Conservation (phyloP, 352 stramenopile genomes). For the Nothophytophthora sp. region DNA sequence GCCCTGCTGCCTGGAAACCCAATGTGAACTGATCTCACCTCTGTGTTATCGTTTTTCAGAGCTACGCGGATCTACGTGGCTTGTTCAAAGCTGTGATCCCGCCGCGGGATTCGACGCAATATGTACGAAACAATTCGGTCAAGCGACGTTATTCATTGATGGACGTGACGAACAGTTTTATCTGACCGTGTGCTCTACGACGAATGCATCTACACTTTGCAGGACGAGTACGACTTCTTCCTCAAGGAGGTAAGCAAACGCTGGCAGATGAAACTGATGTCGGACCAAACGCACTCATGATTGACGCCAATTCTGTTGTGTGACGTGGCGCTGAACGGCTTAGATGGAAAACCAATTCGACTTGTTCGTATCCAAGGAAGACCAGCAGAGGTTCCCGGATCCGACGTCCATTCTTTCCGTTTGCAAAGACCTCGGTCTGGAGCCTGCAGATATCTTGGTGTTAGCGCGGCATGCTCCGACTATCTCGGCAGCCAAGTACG, state of each 20-base stretch:
- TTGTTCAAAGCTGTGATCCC: slow-evolving; percentile 67
- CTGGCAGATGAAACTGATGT: not conserved
- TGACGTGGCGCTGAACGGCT: too few relatives aligned
- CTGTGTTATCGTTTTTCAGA: slow-evolving; percentile 25
- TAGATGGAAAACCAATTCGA: slow-evolving; percentile 78
- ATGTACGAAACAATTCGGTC: slow-evolving; percentile 26
- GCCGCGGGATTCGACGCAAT: slow-evolving; percentile 42
- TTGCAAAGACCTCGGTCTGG: slow-evolving; percentile 55
- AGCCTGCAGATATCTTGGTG: slow-evolving; percentile 55
- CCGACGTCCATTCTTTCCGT: slow-evolving; percentile 44
- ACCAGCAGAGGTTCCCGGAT: slow-evolving; percentile 51
- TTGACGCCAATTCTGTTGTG: too few relatives aligned
- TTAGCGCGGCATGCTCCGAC: slow-evolving; percentile 53
- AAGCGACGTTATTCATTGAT: not conserved
- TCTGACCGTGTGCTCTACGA: too few relatives aligned
- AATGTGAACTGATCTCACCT: not conserved
- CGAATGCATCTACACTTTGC: not conserved
- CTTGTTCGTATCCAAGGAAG: slow-evolving; percentile 43
- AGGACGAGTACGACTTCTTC: slow-evolving; percentile 73
- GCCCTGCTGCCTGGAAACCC: too few relatives aligned
- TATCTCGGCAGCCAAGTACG: slow-evolving; percentile 68
- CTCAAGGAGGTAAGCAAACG: slow-evolving; percentile 51
- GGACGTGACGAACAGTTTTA: too few relatives aligned
- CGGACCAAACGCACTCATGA: too few relatives aligned
- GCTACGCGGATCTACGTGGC: slow-evolving; percentile 58